Evolutionary conservation across 2,329 filamentous ascomycete species (phyloP).

Genomic region (Colletotrichum sp.): DNA sequence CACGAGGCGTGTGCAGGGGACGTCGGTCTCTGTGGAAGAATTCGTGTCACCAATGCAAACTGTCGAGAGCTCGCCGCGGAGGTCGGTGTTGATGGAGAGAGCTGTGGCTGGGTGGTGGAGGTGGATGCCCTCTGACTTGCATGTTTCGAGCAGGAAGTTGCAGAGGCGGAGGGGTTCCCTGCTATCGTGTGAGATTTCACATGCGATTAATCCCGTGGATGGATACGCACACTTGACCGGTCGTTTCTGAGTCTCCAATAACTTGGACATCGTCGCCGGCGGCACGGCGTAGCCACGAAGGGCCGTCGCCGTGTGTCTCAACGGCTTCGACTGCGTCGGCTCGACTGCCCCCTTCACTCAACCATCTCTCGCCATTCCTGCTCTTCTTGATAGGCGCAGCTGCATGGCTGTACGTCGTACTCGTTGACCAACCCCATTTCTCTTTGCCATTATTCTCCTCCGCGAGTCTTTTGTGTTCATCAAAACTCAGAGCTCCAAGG

Average conservation of each 20-base stretch:
- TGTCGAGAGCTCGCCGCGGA: slow-evolving; percentile 52
- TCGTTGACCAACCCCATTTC: slow-evolving; percentile 56
- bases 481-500: slow-evolving; percentile 72
- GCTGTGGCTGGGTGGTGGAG: slow-evolving; percentile 69
- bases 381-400: slow-evolving; percentile 35
- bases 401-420: slow-evolving; percentile 62
- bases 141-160: slow-evolving; percentile 65
- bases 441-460: slow-evolving; percentile 59
- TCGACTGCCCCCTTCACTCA: slow-evolving; percentile 67
- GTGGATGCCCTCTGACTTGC: slow-evolving; percentile 63
- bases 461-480: slow-evolving; percentile 70
- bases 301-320: slow-evolving; percentile 38
- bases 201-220: neutral
- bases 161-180: slow-evolving; percentile 73
- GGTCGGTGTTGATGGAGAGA: slow-evolving; percentile 55
- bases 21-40: slow-evolving; percentile 48
- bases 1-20: slow-evolving; percentile 70
- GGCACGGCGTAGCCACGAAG: slow-evolving; percentile 63
- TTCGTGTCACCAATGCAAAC: slow-evolving; percentile 53
- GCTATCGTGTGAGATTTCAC: neutral
- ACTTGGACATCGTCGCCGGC: slow-evolving; percentile 62
- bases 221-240: slow-evolving; percentile 68
- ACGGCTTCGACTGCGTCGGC: slow-evolving; percentile 51
- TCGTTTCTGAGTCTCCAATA: slow-evolving; percentile 64
- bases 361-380: slow-evolving; percentile 66